phyloP scores from a whole-genome alignment of 495 filamentous ascomycete genomes.

The Xylaria telfairii region DNA sequence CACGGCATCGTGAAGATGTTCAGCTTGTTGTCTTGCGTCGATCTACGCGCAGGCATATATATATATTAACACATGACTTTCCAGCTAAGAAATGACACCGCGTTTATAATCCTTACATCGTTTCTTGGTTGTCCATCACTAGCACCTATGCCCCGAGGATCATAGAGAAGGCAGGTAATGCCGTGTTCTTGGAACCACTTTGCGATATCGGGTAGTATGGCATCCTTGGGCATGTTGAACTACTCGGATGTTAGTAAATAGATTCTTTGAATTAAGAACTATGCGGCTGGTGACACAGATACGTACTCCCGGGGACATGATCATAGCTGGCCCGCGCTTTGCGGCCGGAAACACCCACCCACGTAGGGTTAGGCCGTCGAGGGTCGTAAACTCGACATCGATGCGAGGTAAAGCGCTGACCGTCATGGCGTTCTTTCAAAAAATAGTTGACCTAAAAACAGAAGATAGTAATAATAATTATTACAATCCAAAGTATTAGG shows the following conservation, averaged over 20 bases:
- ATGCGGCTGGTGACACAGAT: background rate
- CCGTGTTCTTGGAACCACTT: background rate
- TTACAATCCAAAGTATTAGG: background rate
- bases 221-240: constrained; percentile 12
- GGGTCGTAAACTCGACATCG: background rate
- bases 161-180: background rate
- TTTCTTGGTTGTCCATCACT: constrained; percentile 9
- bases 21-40: background rate
- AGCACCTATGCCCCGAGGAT: background rate
- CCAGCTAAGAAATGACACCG: background rate
- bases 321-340: constrained; percentile 1
- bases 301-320: constrained; percentile 2
- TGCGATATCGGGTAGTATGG: background rate
- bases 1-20: background rate
- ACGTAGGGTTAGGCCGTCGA: background rate
- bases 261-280: background rate
- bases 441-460: background rate
- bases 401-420: background rate
- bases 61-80: background rate
- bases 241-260: background rate
- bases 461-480: background rate
- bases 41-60: background rate
- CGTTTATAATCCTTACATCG: background rate
- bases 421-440: background rate
- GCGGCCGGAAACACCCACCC: background rate